A percentile compares a stretch with the other conserved stretches of the same genome.
phyloP scores from a whole-genome alignment of 139 green algal genomes.

The Coccomyxa sp. region DNA sequence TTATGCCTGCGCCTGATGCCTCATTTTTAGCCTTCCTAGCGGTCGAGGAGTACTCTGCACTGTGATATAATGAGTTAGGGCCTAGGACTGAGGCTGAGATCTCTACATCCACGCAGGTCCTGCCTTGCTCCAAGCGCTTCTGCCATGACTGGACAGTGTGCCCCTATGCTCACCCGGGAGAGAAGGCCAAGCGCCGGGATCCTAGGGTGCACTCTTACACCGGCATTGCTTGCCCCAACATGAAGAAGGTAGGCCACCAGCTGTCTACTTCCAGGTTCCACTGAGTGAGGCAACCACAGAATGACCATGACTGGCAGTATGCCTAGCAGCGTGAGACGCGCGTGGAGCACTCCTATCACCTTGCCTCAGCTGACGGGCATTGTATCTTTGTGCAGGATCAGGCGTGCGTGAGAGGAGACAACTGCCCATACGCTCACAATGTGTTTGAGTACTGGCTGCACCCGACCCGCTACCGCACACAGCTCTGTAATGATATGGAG shows the following conservation, averaged over 20 bases:
- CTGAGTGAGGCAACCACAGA: background rate
- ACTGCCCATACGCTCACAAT: slow-evolving; percentile 81
- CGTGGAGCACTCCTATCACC: background rate
- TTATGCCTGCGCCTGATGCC: too few relatives aligned
- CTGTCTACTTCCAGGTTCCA: background rate
- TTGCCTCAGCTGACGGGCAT: background rate
- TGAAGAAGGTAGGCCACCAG: slow-evolving; percentile 64
- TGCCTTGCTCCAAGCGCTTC: slow-evolving; percentile 72
- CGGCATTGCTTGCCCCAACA: slow-evolving; percentile 90
- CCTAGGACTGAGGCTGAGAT: too few relatives aligned
- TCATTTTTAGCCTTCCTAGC: too few relatives aligned
- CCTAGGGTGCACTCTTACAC: slow-evolving; percentile 79
- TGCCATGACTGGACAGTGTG: slow-evolving; percentile 72
- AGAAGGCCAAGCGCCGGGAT: slow-evolving; percentile 89
- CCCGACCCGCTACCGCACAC: slow-evolving; percentile 79
- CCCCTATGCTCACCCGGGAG: slow-evolving; percentile 90
- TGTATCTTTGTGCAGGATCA: slow-evolving; percentile 37
- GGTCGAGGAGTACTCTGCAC: too few relatives aligned
- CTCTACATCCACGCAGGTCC: slow-evolving; percentile 46
- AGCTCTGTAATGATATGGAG: slow-evolving; percentile 88
- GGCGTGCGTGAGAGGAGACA: slow-evolving; percentile 64
- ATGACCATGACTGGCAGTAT: background rate
- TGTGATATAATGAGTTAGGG: too few relatives aligned
- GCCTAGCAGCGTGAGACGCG: background rate
- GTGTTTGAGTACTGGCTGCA: slow-evolving; percentile 95